A percentile compares a stretch with the other conserved stretches of the same genome.
These are phyloP conservation scores for Curvularia sp. DNA, from an alignment of 2,329 filamentous ascomycete species.

Conservation along the genomic window DNA sequence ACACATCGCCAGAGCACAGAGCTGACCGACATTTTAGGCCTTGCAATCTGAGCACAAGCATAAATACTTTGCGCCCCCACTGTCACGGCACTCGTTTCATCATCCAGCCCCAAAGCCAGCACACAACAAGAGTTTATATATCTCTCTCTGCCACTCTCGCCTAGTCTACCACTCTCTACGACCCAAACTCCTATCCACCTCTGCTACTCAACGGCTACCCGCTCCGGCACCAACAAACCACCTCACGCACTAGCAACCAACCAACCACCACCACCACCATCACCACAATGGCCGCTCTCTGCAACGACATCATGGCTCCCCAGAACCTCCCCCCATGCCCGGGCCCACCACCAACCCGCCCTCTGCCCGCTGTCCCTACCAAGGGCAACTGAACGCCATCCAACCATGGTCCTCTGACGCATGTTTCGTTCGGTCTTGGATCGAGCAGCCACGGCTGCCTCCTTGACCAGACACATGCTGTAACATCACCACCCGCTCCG, in stretches of 20 bases:
- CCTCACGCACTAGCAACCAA: conserved; percentile 10
- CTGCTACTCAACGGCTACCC: background rate
- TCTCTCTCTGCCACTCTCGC: conserved; percentile 24
- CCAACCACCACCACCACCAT: conserved; percentile 12
- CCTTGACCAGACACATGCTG: conserved; percentile 1
- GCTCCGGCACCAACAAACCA: conserved; percentile 5
- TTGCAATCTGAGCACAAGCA: conserved; percentile 49
- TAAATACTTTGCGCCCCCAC: conserved; percentile 50
- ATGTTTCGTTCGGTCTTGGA: conserved; percentile 24
- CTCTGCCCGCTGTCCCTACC: conserved; percentile 55
- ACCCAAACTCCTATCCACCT: conserved; percentile 1
- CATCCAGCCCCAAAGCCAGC: conserved; percentile 34
- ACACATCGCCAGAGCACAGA: conserved; percentile 51
- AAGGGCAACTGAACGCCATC: conserved; percentile 34
- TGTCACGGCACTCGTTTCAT: conserved; percentile 44
- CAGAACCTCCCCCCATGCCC: conserved; percentile 57
- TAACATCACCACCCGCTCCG: conserved; percentile 16
- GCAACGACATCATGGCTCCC: conserved; percentile 50
- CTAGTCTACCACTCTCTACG: conserved; percentile 1
- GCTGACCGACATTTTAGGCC: conserved; percentile 50
- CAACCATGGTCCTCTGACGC: conserved; percentile 9
- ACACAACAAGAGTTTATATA: conserved; percentile 19
- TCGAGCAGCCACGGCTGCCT: background rate
- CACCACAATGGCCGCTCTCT: conserved; percentile 44
- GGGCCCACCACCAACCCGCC: conserved; percentile 56